phyloP scores from a whole-genome alignment of 2,329 filamentous ascomycete species.

The Colletotrichum camelliae region DNA sequence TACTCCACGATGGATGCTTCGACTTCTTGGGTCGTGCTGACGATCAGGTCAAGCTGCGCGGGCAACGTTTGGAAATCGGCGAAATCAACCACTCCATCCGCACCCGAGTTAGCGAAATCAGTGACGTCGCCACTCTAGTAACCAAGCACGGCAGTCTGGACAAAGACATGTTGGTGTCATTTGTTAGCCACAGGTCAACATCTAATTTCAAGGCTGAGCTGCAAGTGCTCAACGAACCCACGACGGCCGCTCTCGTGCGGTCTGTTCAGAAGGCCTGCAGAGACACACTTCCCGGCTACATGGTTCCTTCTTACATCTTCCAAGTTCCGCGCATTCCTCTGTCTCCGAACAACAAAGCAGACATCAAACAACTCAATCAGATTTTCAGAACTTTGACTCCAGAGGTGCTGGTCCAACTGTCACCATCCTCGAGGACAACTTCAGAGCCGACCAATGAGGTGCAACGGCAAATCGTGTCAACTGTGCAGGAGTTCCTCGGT shows the following conservation, averaged over 20 bases:
- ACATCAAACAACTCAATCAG: constrained; percentile 70
- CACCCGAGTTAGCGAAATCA: constrained; percentile 58
- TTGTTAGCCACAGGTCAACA: constrained; percentile 55
- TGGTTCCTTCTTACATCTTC: constrained; percentile 88
- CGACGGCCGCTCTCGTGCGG: constrained; percentile 26
- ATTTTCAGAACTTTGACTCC: constrained; percentile 69
- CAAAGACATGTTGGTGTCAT: constrained; percentile 85
- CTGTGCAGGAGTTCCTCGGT: constrained; percentile 59
- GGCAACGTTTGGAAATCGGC: constrained; percentile 86
- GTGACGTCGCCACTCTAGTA: constrained; percentile 80
- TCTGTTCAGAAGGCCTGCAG: constrained; percentile 60
- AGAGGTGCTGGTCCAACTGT: constrained; percentile 66
- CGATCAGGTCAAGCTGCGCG: constrained; percentile 90
- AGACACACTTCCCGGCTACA: constrained; percentile 77
- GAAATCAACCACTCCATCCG: constrained; percentile 90
- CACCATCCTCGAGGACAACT: constrained; percentile 25
- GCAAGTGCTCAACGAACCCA: constrained; percentile 24
- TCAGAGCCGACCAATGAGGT: constrained; percentile 34
- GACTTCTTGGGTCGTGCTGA: constrained; percentile 89
- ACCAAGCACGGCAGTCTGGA: constrained; percentile 70
- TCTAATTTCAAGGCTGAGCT: constrained; percentile 14
- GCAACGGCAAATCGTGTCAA: constrained; percentile 53
- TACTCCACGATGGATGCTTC: constrained; percentile 81
- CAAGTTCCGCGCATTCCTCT: constrained; percentile 75
- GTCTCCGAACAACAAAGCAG: constrained; percentile 89